A percentile compares a stretch with the other conserved stretches of the same genome.
These are phyloP conservation scores for Septoria linicola DNA, from an alignment of 2,329 filamentous ascomycete species.

Conservation along the genomic window DNA sequence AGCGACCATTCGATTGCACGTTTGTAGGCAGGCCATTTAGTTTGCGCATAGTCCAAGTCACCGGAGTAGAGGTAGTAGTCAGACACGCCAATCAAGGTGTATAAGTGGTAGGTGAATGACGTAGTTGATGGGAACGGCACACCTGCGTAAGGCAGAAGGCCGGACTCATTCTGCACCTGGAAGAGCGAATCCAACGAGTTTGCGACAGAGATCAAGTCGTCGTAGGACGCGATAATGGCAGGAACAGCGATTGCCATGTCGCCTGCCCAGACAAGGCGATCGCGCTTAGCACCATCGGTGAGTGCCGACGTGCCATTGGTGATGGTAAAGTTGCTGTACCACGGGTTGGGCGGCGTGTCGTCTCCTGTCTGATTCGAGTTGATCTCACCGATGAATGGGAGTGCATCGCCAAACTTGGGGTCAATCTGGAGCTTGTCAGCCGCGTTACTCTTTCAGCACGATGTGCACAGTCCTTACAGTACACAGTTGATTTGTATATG, in stretches of 20 bases:
- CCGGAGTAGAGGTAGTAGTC: conserved; percentile 45
- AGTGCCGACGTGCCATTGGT: conserved; percentile 41
- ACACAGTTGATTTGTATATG: conserved; percentile 38
- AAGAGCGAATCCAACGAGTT: conserved; percentile 36
- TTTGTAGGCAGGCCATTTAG: conserved; percentile 48
- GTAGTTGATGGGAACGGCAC: conserved; percentile 34
- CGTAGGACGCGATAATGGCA: conserved; percentile 50
- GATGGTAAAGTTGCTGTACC: conserved; percentile 46
- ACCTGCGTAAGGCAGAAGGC: conserved; percentile 34
- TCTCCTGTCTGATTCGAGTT: conserved; percentile 37
- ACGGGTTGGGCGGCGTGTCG: conserved; percentile 35
- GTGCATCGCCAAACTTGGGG: conserved; percentile 39
- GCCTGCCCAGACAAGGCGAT: conserved; percentile 61
- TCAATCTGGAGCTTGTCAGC: conserved; percentile 29
- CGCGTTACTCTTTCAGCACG: too few species aligned
- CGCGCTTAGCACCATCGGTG: conserved; percentile 59
- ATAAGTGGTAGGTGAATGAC: conserved; percentile 58
- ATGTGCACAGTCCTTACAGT: too few species aligned
- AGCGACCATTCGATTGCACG: conserved; percentile 46
- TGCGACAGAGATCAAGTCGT: conserved; percentile 41
- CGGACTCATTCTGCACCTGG: conserved; percentile 32
- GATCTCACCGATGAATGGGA: conserved; percentile 37
- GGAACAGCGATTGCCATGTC: conserved; percentile 58
- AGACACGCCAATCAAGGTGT: conserved; percentile 48
- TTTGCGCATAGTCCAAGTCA: conserved; percentile 42